phyloP scores from a whole-genome alignment of 768 basidiomycete genomes.

The Termitomyces sp. region DNA sequence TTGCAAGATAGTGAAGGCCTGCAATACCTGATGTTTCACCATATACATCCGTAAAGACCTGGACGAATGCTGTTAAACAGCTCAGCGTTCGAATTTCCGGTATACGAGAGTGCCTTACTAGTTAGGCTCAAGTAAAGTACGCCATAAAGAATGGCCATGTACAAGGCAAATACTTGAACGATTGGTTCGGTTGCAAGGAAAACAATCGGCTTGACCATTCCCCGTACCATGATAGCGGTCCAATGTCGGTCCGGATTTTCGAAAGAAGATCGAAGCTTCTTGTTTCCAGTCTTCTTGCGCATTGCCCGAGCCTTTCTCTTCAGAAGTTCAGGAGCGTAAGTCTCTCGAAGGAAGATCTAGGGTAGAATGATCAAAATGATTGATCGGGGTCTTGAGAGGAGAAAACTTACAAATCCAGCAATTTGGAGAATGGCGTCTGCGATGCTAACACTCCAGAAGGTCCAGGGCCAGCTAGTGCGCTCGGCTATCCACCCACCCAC shows the following conservation, averaged over 20 bases:
- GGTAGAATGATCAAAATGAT: background rate
- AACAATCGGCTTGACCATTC: slow-evolving; percentile 55
- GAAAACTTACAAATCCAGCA: slow-evolving; percentile 42
- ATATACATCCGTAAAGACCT: slow-evolving; percentile 48
- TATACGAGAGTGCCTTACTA: slow-evolving; percentile 23
- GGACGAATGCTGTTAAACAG: slow-evolving; percentile 41
- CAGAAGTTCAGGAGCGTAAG: slow-evolving; percentile 49
- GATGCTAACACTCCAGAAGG: slow-evolving; percentile 57
- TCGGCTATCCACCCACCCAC: slow-evolving; percentile 45
- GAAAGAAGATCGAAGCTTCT: slow-evolving; percentile 36
- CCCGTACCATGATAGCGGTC: slow-evolving; percentile 38
- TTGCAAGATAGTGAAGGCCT: slow-evolving; percentile 59
- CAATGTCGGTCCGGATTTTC: slow-evolving; percentile 38
- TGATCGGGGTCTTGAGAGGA: background rate
- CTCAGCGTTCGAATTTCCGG: background rate
- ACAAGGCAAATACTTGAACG: slow-evolving; percentile 54
- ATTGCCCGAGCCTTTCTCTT: slow-evolving; percentile 34
- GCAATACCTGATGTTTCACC: slow-evolving; percentile 46
- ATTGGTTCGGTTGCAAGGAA: slow-evolving; percentile 57
- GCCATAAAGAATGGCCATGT: slow-evolving; percentile 60
- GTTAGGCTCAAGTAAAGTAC: slow-evolving; percentile 37
- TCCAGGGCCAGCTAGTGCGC: slow-evolving; percentile 54
- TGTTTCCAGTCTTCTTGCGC: slow-evolving; percentile 27
- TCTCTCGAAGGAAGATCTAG: slow-evolving; percentile 29
- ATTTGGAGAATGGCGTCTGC: slow-evolving; percentile 44